phyloP scores from a whole-genome alignment of 768 basidiomycete species.

The Filobasidium floriforme region DNA sequence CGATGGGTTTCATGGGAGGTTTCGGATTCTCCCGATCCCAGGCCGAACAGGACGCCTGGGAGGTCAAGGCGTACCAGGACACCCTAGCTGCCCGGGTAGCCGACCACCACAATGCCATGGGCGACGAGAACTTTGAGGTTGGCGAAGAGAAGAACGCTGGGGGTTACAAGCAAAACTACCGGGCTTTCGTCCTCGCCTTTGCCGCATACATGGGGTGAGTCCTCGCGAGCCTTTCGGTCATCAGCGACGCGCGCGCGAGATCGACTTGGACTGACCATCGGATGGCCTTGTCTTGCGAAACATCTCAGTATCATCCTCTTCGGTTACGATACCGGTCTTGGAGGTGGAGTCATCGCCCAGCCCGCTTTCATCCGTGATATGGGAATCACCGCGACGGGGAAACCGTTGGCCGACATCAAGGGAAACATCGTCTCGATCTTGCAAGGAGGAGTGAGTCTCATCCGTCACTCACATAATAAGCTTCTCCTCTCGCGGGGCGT shows the following conservation, averaged over 20 bases:
- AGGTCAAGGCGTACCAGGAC: slow-evolving; percentile 21
- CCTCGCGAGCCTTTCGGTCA: too few relatives aligned
- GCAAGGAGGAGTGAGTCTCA: slow-evolving; percentile 58
- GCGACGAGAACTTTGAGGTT: background rate
- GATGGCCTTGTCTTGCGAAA: background rate
- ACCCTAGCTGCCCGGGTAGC: background rate
- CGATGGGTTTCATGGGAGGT: slow-evolving; percentile 12
- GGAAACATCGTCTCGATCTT: slow-evolving; percentile 78
- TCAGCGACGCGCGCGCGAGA: background rate
- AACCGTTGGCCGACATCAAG: slow-evolving; percentile 53
- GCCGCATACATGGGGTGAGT: slow-evolving; percentile 24
- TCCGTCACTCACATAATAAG: background rate
- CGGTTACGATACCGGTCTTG: slow-evolving; percentile 52
- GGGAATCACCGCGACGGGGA: slow-evolving; percentile 50
- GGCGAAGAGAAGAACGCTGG: slow-evolving; percentile 9
- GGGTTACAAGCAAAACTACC: slow-evolving; percentile 20
- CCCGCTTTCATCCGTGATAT: slow-evolving; percentile 59
- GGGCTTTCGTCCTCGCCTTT: slow-evolving; percentile 19
- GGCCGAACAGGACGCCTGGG: slow-evolving; percentile 22
- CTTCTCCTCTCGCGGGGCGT: too few relatives aligned
- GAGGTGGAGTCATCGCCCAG: slow-evolving; percentile 62
- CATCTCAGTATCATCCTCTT: slow-evolving; percentile 21
- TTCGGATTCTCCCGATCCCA: slow-evolving; percentile 18
- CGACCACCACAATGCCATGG: slow-evolving; percentile 7
- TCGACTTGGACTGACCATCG: background rate